Evolutionary conservation across 257 asterid genomes (phyloP).

Genomic region (Solanum appendiculatum): DNA sequence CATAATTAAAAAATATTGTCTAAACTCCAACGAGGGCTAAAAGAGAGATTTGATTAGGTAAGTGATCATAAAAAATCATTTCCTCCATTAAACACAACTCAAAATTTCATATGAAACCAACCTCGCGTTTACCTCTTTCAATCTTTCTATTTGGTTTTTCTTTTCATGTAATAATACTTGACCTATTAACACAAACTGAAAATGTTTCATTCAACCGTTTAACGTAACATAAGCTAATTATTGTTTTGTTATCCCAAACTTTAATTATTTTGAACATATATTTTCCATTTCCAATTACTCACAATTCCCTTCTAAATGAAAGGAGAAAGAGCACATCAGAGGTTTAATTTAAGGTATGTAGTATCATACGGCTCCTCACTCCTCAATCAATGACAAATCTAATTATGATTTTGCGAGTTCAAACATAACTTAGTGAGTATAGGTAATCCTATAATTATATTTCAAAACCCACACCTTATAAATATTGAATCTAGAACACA

Average conservation of each 20-base stretch:
- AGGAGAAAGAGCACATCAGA: background rate
- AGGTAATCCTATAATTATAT: background rate
- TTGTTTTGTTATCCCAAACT: background rate
- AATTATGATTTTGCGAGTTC: background rate
- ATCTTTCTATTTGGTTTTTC: no score
- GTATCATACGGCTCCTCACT: background rate
- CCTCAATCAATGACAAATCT: background rate
- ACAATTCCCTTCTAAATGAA: background rate
- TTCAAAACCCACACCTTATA: background rate
- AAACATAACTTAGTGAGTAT: background rate
- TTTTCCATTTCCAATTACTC: background rate
- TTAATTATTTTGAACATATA: background rate
- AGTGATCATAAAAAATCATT: background rate
- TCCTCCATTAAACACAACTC: background rate
- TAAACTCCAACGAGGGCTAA: background rate
- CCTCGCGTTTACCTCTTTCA: no score
- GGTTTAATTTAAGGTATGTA: background rate
- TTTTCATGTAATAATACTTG: background rate
- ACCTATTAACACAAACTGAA: background rate
- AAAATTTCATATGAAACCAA: background rate
- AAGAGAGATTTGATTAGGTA: no score
- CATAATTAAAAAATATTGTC: background rate
- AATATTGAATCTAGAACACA: background rate
- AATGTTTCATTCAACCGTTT: background rate
- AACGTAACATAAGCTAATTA: background rate